Percentiles rank a stretch among this genome's conserved stretches.
These are phyloP conservation scores for Triangularia verruculosa DNA, from an alignment of 2,329 filamentous ascomycete species.

Conservation along the genomic window DNA sequence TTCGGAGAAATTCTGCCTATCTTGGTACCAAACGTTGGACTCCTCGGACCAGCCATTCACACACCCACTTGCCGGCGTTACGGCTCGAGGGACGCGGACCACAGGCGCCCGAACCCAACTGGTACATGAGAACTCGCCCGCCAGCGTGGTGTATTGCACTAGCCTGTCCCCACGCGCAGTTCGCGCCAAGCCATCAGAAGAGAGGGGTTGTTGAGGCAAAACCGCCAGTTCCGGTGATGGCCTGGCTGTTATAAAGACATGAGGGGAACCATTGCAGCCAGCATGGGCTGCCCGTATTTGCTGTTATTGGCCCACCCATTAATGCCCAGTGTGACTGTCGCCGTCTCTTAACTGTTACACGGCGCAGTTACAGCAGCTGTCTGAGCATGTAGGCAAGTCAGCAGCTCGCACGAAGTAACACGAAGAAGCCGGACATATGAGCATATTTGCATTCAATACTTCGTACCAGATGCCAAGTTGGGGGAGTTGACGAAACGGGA, in stretches of 20 bases:
- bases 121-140: slow-evolving; percentile 3
- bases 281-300: slow-evolving; percentile 4
- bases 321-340: background rate
- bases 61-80: slow-evolving; percentile 3
- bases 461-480: background rate
- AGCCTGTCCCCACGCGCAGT: background rate
- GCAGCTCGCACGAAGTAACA: background rate
- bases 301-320: background rate
- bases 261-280: slow-evolving; percentile 12
- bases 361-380: background rate
- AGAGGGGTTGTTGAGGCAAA: background rate
- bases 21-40: slow-evolving; percentile 1
- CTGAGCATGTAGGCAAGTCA: background rate
- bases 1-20: slow-evolving; percentile 18
- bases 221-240: background rate
- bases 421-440: background rate
- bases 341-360: background rate
- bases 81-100: slow-evolving; percentile 3
- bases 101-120: background rate
- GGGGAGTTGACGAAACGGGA: background rate
- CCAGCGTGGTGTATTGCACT: background rate
- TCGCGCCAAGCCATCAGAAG: background rate
- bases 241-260: background rate
- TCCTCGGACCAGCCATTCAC: slow-evolving; percentile 2
- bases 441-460: background rate